phyloP scores from a whole-genome alignment of 2,329 filamentous ascomycete species.

The Pseudogymnoascus sp. region DNA sequence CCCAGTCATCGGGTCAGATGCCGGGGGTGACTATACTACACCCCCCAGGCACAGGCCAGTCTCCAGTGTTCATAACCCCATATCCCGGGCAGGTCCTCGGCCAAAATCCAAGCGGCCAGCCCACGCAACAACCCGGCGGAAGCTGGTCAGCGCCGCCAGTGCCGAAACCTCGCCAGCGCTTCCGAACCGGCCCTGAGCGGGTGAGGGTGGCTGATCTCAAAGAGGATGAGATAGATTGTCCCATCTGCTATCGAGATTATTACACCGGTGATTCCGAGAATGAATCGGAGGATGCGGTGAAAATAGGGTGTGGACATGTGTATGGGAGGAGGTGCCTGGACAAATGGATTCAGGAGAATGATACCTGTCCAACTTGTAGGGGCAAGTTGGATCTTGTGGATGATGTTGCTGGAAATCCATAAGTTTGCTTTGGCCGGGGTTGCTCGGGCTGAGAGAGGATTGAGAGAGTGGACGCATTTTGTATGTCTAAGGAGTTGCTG shows the following conservation, averaged over 20 bases:
- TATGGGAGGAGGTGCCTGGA: constrained; percentile 1
- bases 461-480: not conserved
- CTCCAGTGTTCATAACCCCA: not conserved
- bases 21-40: not conserved
- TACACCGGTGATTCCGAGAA: not conserved
- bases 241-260: constrained; percentile 6
- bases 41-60: not conserved
- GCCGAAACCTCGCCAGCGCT: not conserved
- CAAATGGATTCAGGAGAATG: constrained; percentile 5
- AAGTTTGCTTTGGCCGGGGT: not conserved
- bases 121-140: not conserved
- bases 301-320: not conserved
- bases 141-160: not conserved
- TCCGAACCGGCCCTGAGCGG: not conserved
- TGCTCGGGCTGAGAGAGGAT: not conserved
- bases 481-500: not conserved
- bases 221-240: not conserved
- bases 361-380: constrained; percentile 5
- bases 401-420: not conserved
- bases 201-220: not conserved
- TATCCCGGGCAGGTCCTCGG: not conserved
- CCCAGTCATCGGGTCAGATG: not conserved
- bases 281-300: not conserved
- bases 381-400: not conserved
- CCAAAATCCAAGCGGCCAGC: not conserved